phyloP scores from a whole-genome alignment of 331 rosid genomes.

The Pyracantha coccinea region DNA sequence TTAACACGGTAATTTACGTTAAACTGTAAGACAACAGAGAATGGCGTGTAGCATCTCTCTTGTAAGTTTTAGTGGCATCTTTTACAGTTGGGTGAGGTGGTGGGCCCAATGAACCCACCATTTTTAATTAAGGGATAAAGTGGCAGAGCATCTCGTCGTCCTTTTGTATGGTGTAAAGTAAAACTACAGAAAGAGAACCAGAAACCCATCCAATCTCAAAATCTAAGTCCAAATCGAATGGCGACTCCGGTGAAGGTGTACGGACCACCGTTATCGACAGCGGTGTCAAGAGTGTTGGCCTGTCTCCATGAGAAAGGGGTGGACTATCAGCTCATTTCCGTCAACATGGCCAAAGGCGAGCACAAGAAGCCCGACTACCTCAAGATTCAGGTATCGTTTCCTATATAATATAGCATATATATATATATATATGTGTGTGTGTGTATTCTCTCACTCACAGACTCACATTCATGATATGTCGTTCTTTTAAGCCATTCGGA shows the following conservation, averaged over 20 bases:
- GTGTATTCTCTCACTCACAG: not conserved
- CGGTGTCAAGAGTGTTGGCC: conserved; percentile 70
- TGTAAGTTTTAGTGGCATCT: not conserved
- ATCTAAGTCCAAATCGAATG: conserved; percentile 19
- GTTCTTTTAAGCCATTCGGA: conserved; percentile 51
- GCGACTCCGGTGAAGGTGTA: conserved; percentile 55
- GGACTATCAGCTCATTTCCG: conserved; percentile 43
- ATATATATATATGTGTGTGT: too few species aligned
- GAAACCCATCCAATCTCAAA: not conserved
- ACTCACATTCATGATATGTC: not conserved
- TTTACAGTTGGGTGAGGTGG: not conserved
- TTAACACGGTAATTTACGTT: too few species aligned
- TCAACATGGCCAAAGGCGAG: conserved; percentile 74
- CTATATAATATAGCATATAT: too few species aligned
- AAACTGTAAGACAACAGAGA: too few species aligned
- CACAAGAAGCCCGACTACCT: conserved; percentile 63
- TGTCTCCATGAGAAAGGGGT: conserved; percentile 70
- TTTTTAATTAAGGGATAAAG: conserved; percentile 17
- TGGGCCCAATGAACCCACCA: conserved; percentile 2
- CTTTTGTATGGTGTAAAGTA: conserved; percentile 13
- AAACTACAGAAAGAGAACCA: not conserved
- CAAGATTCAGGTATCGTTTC: conserved; percentile 43
- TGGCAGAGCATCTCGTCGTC: not conserved
- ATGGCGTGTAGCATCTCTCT: too few species aligned
- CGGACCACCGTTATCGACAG: conserved; percentile 72